Percentiles rank a stretch among this genome's conserved stretches.
Evolutionary conservation across 257 asterid species (phyloP).

Genomic region (Nicotiana paniculata): DNA sequence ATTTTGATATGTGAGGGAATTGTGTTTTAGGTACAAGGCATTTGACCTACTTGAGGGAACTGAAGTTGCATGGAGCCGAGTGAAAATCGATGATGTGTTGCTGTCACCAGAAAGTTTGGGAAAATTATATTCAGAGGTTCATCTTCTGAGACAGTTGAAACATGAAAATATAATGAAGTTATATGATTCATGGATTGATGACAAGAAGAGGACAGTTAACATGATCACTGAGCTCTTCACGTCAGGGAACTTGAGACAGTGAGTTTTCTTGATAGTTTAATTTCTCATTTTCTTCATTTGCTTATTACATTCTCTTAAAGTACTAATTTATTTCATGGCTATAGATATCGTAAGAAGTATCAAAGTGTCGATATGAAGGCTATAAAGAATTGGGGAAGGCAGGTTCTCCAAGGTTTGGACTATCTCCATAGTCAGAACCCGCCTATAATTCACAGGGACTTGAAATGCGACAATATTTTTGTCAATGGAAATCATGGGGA

Average conservation of each 20-base stretch:
- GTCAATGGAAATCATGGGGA: conserved; percentile 26
- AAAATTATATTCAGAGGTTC: conserved; percentile 68
- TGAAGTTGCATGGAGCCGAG: conserved; percentile 87
- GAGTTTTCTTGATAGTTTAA: conserved; percentile 17
- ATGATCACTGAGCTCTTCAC: conserved; percentile 88
- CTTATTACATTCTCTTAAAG: not conserved
- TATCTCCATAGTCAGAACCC: conserved; percentile 22
- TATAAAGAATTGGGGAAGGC: conserved; percentile 25
- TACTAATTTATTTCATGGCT: not conserved
- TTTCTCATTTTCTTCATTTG: not conserved
- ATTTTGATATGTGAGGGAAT: not conserved
- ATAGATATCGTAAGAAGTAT: conserved; percentile 16
- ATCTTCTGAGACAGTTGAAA: conserved; percentile 58
- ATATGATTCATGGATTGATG: conserved; percentile 61
- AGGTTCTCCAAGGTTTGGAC: conserved; percentile 18
- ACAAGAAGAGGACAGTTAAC: conserved; percentile 65
- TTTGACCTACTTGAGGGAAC: conserved; percentile 72
- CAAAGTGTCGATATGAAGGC: conserved; percentile 12
- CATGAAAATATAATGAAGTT: conserved; percentile 51
- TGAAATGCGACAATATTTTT: conserved; percentile 27
- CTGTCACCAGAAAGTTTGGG: conserved; percentile 61
- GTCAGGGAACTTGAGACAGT: conserved; percentile 82
- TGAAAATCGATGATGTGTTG: conserved; percentile 46
- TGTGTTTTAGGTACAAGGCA: conserved; percentile 50
- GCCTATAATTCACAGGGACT: conserved; percentile 23